Conservation (phyloP, 805 yeast genomes). For the Teunomyces atbi region DNA sequence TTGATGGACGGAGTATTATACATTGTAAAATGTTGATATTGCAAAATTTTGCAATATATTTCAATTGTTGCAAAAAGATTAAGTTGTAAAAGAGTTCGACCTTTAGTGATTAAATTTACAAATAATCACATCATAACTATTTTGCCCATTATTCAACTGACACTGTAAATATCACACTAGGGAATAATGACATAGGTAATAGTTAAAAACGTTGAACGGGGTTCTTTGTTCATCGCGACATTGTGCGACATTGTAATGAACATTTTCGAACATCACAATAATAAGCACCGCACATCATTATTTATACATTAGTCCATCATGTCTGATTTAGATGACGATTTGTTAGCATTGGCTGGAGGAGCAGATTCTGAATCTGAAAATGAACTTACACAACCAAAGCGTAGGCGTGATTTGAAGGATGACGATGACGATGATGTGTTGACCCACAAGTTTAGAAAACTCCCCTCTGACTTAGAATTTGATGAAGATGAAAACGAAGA, state of each 20-base stretch:
- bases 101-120: too few relatives aligned
- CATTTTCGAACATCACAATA: constrained; percentile 1
- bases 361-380: constrained; percentile 39
- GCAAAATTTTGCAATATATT: too few relatives aligned
- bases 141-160: too few relatives aligned
- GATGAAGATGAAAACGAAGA: constrained; percentile 20
- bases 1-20: too few relatives aligned
- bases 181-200: neutral
- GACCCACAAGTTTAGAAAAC: constrained; percentile 29
- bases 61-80: too few relatives aligned
- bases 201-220: neutral
- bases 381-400: constrained; percentile 10
- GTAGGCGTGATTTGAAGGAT: constrained; percentile 20
- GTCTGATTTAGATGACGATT: constrained; percentile 92
- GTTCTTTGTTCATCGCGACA: neutral
- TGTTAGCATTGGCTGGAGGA: constrained; percentile 78
- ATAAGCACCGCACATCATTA: neutral
- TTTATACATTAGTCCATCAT: constrained; percentile 28
- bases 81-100: too few relatives aligned
- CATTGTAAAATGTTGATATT: too few relatives aligned
- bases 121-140: too few relatives aligned
- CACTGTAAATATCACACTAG: too few relatives aligned
- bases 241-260: constrained; percentile 2
- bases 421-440: constrained; percentile 29
- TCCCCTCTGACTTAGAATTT: constrained; percentile 12